These are phyloP conservation scores for Microglena sp. DNA, from an alignment of 139 green algal genomes.

Conservation along the genomic window DNA sequence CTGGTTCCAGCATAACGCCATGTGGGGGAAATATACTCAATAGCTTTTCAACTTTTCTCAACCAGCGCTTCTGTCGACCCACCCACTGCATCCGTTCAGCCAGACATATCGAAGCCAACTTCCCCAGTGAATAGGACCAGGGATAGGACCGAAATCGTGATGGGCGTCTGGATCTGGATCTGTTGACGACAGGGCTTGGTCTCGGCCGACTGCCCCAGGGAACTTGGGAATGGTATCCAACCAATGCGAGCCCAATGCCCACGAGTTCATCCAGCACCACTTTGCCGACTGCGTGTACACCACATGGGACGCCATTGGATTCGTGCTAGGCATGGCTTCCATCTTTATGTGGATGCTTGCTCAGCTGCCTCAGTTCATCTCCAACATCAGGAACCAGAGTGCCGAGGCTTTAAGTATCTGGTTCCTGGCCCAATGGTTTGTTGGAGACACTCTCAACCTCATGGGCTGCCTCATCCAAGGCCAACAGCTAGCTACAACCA, in stretches of 20 bases:
- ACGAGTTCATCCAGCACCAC: slow-evolving; percentile 28
- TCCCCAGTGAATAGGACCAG: too few species aligned
- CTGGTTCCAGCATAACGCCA: too few species aligned
- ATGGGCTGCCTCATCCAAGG: slow-evolving; percentile 71
- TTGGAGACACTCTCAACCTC: slow-evolving; percentile 49
- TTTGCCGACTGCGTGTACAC: slow-evolving; percentile 49
- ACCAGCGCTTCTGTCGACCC: too few species aligned
- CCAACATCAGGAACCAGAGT: slow-evolving; percentile 54
- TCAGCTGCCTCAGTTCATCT: slow-evolving; percentile 68
- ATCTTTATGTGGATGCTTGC: slow-evolving; percentile 56
- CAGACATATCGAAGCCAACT: too few species aligned
- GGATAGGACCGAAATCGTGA: too few species aligned
- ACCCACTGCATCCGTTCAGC: too few species aligned
- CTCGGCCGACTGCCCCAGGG: too few species aligned
- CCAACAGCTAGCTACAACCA: slow-evolving; percentile 66
- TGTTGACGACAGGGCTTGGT: too few species aligned
- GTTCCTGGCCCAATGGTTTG: slow-evolving; percentile 79
- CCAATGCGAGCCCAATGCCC: slow-evolving; percentile 11
- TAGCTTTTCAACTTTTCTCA: too few species aligned
- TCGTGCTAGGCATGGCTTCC: slow-evolving; percentile 44
- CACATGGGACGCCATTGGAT: slow-evolving; percentile 50
- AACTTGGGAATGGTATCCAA: background rate
- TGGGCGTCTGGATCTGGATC: too few species aligned
- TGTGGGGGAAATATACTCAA: too few species aligned
- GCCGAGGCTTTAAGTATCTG: slow-evolving; percentile 66